These are phyloP conservation scores for Xylariaceae sp. DNA, from an alignment of 2,329 filamentous ascomycete species.

Conservation along the genomic window DNA sequence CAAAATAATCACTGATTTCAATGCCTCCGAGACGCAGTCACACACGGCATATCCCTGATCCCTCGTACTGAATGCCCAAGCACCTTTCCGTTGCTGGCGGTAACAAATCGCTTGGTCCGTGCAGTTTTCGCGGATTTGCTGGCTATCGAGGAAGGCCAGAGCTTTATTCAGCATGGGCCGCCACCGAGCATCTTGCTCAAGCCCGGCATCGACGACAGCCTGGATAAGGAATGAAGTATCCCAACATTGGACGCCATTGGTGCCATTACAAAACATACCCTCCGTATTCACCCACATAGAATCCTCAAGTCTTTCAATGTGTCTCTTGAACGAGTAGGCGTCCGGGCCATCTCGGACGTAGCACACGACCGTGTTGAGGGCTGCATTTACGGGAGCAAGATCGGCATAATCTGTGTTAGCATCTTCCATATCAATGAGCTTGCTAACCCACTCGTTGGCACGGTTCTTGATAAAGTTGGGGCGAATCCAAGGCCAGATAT, in stretches of 20 bases:
- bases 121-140: slow-evolving; percentile 84
- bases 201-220: slow-evolving; percentile 69
- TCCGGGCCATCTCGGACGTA: slow-evolving; percentile 80
- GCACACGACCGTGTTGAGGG: slow-evolving; percentile 84
- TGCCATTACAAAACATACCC: slow-evolving; percentile 92
- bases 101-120: slow-evolving; percentile 75
- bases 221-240: slow-evolving; percentile 90
- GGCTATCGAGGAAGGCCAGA: slow-evolving; percentile 78
- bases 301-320: slow-evolving; percentile 77
- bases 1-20: slow-evolving; percentile 80
- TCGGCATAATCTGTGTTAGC: slow-evolving; percentile 84
- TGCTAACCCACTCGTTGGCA: slow-evolving; percentile 76
- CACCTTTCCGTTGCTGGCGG: slow-evolving; percentile 84
- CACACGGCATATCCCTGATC: slow-evolving; percentile 93
- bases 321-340: slow-evolving; percentile 64
- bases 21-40: slow-evolving; percentile 86
- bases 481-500: slow-evolving; percentile 76
- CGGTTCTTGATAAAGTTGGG: slow-evolving; percentile 57
- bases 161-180: slow-evolving; percentile 77
- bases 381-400: slow-evolving; percentile 81
- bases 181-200: slow-evolving; percentile 73
- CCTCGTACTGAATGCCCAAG: slow-evolving; percentile 91
- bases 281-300: slow-evolving; percentile 88
- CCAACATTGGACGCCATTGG: slow-evolving; percentile 97
- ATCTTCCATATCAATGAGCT: slow-evolving; percentile 85